phyloP scores from a whole-genome alignment of 2,329 filamentous ascomycete species.

The Ophiostoma novo-ulmi region DNA sequence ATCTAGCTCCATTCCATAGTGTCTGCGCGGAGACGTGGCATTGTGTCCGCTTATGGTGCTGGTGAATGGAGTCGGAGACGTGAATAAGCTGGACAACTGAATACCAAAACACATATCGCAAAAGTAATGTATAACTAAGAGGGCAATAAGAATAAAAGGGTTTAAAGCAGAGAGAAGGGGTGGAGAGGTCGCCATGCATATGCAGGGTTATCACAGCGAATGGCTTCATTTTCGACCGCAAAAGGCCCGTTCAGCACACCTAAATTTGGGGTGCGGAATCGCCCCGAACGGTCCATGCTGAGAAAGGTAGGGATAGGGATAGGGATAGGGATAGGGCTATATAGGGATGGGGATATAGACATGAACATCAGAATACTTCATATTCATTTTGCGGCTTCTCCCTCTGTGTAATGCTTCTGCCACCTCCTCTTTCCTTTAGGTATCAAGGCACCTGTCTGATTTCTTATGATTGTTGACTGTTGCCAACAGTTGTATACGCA shows the following conservation, averaged over 20 bases:
- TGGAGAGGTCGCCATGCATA: background rate
- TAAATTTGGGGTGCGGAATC: background rate
- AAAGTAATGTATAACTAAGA: too few relatives aligned
- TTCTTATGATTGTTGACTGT: too few relatives aligned
- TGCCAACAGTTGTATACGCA: too few relatives aligned
- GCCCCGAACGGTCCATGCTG: background rate
- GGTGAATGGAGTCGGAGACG: background rate
- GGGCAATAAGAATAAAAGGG: background rate
- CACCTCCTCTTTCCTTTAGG: too few relatives aligned
- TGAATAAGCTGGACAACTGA: too few relatives aligned
- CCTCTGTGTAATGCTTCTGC: too few relatives aligned
- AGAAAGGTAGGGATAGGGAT: background rate
- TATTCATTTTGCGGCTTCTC: background rate
- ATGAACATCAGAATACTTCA: background rate
- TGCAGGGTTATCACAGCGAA: constrained; percentile 1
- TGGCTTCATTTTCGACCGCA: background rate
- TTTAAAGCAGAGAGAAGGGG: background rate
- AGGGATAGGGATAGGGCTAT: too few relatives aligned
- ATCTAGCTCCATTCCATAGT: background rate
- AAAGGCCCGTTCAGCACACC: constrained; percentile 10
- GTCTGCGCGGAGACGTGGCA: too few relatives aligned
- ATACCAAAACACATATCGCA: too few relatives aligned
- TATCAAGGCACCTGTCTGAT: too few relatives aligned
- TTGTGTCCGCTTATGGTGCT: background rate
- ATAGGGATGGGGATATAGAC: background rate